These are phyloP conservation scores for Leptoxyphium fumago DNA, from an alignment of 2,329 filamentous ascomycete genomes.

Conservation along the genomic window DNA sequence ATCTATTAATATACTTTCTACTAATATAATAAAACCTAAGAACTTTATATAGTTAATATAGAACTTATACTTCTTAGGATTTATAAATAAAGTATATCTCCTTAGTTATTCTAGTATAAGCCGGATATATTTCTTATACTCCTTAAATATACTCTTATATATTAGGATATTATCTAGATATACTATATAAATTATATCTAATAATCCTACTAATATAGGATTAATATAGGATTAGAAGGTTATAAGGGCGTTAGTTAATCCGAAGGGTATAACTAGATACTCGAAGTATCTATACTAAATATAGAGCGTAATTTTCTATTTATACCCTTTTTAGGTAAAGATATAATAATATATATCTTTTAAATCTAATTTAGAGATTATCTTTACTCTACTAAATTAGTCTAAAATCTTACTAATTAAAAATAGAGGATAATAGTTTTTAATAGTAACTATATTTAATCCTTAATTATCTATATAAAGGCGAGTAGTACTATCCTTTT, in stretches of 20 bases:
- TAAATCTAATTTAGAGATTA: too few species aligned
- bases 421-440: too few species aligned
- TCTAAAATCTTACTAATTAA: too few species aligned
- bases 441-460: slow-evolving; percentile 10
- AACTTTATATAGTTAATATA: neutral
- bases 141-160: slow-evolving; percentile 3
- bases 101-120: too few species aligned
- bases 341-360: slow-evolving; percentile 4
- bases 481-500: too few species aligned
- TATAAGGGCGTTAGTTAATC: slow-evolving; percentile 6
- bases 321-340: too few species aligned
- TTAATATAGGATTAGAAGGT: slow-evolving; percentile 15
- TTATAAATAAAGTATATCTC: neutral
- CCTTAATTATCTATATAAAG: slow-evolving; percentile 19
- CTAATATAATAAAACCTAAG: slow-evolving; percentile 9
- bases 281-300: too few species aligned
- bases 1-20: neutral
- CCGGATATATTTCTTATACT: too few species aligned
- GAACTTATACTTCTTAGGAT: slow-evolving; percentile 11
- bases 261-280: slow-evolving; percentile 5
- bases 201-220: slow-evolving; percentile 2
- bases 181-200: slow-evolving; percentile 7
- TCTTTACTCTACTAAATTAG: too few species aligned
- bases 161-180: slow-evolving; percentile 19
- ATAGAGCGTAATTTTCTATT: too few species aligned